These are phyloP conservation scores for Marasmius tenuissimus DNA, from an alignment of 1,284 basidiomycete genomes.

Conservation along the genomic window DNA sequence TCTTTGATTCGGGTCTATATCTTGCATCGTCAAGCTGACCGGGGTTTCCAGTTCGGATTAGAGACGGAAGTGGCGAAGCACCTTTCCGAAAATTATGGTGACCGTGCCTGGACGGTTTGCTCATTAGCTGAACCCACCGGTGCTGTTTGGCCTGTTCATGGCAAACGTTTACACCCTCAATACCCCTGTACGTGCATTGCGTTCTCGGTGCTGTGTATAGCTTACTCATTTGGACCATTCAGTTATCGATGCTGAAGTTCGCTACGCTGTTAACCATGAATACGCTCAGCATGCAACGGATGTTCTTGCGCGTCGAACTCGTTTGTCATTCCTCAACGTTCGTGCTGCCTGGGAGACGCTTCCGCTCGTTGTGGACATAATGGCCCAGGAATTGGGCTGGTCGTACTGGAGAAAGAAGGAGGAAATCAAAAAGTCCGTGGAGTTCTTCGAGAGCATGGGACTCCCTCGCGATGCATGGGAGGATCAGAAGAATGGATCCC, in stretches of 20 bases:
- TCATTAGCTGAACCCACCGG: constrained; percentile 81
- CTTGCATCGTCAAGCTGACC: constrained; percentile 6
- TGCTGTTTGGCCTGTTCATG: constrained; percentile 83
- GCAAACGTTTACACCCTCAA: constrained; percentile 69
- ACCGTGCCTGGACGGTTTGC: constrained; percentile 94
- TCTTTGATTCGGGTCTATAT: constrained; percentile 8
- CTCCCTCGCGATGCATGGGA: constrained; percentile 39
- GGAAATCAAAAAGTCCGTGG: constrained; percentile 63
- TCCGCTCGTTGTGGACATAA: constrained; percentile 88
- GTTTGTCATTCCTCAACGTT: constrained; percentile 92
- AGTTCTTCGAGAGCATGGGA: constrained; percentile 79
- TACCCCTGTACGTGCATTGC: constrained; percentile 73
- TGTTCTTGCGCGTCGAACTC: constrained; percentile 89
- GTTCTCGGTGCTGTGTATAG: neutral
- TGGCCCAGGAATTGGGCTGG: constrained; percentile 89
- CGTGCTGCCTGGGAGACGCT: constrained; percentile 85
- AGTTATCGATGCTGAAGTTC: constrained; percentile 93
- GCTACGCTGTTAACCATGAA: constrained; percentile 88
- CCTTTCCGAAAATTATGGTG: constrained; percentile 92
- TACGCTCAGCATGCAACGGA: constrained; percentile 91
- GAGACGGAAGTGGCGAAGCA: constrained; percentile 94
- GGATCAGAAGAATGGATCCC: neutral
- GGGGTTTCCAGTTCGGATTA: constrained; percentile 66
- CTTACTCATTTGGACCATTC: neutral
- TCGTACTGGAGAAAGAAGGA: constrained; percentile 50